Percentiles rank a stretch among this genome's conserved stretches.
Conservation (phyloP, 345 rosid genomes). For the Limnanthes douglasii region DNA sequence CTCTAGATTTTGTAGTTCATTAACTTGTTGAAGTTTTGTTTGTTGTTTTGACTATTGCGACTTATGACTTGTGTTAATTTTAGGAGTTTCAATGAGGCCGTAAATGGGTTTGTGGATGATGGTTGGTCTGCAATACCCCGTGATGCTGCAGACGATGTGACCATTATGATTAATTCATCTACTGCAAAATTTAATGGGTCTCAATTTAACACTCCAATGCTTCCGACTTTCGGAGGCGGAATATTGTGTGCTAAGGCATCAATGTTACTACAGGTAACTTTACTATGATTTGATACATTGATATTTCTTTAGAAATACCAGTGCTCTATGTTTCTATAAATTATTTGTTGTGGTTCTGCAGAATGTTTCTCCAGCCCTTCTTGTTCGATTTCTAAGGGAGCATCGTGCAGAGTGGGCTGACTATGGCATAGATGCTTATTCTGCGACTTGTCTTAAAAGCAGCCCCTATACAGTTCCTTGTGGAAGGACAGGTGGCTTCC, state of each 20-base stretch:
- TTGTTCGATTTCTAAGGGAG: slow-evolving; percentile 87
- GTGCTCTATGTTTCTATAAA: no score
- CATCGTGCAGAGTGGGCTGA: slow-evolving; percentile 99
- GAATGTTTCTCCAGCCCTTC: slow-evolving; percentile 87
- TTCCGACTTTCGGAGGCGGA: slow-evolving; percentile 77
- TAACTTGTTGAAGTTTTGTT: not conserved
- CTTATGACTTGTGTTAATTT: slow-evolving; percentile 9
- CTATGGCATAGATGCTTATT: slow-evolving; percentile 76
- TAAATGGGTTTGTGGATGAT: slow-evolving; percentile 84
- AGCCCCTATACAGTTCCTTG: slow-evolving; percentile 85
- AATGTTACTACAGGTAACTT: slow-evolving; percentile 75
- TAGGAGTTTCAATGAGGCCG: slow-evolving; percentile 97
- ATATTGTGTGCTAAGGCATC: slow-evolving; percentile 95
- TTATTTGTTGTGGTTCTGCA: no score
- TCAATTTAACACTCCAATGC: slow-evolving; percentile 43
- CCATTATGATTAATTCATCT: slow-evolving; percentile 60
- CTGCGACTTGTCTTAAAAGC: slow-evolving; percentile 71
- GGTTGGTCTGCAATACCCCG: slow-evolving; percentile 83
- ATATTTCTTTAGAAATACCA: no score
- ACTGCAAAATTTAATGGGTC: slow-evolving; percentile 61
- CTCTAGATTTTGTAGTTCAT: not conserved
- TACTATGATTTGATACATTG: no score
- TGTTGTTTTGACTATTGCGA: no score
- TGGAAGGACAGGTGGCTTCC: slow-evolving; percentile 76
- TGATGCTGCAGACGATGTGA: slow-evolving; percentile 82